Evolutionary conservation across 2,329 filamentous ascomycete genomes (phyloP).

Genomic region (Colletotrichum sp.): DNA sequence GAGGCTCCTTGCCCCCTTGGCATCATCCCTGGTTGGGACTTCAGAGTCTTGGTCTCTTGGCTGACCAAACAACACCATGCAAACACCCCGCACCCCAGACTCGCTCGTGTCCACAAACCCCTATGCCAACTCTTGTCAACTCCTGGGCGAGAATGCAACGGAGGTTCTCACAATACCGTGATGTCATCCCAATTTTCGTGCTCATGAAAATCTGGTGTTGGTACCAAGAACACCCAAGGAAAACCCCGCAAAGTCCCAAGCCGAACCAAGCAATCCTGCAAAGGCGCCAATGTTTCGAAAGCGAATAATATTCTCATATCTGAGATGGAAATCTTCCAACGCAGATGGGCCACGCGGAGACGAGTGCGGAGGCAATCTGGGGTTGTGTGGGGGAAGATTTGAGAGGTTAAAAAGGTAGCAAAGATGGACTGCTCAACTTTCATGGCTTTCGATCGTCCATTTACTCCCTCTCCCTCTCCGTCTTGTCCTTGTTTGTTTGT

Average conservation of each 20-base stretch:
- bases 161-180: not conserved
- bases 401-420: not conserved
- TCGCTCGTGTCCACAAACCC: not conserved
- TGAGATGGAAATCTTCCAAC: not conserved
- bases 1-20: not conserved
- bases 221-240: not conserved
- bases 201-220: not conserved
- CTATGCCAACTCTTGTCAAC: conserved; percentile 9
- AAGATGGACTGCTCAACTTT: not conserved
- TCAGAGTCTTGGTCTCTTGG: not conserved
- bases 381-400: not conserved
- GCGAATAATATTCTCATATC: not conserved
- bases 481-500: too few species aligned
- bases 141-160: conserved; percentile 3
- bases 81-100: not conserved
- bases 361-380: not conserved
- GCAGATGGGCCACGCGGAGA: not conserved
- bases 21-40: not conserved
- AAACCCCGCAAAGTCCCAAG: not conserved
- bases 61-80: not conserved
- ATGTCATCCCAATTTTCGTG: not conserved
- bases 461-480: not conserved
- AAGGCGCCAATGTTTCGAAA: not conserved
- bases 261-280: not conserved
- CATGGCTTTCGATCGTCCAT: not conserved